These are phyloP conservation scores for Citrus cavaleriei DNA, from an alignment of 345 rosid species.

Conservation along the genomic window DNA sequence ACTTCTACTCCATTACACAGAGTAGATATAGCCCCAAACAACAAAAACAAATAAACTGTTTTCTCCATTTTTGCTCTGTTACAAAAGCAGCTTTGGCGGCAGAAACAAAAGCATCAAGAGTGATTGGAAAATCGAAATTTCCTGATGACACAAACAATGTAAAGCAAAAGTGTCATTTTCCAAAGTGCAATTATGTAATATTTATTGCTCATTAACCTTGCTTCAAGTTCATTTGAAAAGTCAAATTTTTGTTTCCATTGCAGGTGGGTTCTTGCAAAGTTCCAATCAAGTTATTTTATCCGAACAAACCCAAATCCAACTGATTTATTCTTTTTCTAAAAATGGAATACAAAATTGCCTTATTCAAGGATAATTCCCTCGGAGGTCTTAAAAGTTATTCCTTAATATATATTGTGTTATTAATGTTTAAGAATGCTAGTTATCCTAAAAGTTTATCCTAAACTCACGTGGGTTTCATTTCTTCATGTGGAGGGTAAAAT, in stretches of 20 bases:
- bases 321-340: background rate
- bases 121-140: no score
- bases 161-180: no score
- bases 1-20: conserved; percentile 10
- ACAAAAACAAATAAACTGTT: conserved; percentile 3
- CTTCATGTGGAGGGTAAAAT: background rate
- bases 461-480: no score
- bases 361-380: background rate
- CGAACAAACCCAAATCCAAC: background rate
- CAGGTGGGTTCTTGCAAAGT: background rate
- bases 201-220: background rate
- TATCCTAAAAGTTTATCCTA: background rate
- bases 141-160: no score
- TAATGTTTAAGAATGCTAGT: background rate
- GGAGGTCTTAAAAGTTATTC: background rate
- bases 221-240: background rate
- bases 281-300: background rate
- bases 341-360: background rate
- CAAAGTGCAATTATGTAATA: no score
- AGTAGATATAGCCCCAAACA: conserved; percentile 1
- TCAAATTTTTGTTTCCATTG: background rate
- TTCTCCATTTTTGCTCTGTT: background rate
- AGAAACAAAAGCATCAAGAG: no score
- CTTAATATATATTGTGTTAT: background rate
- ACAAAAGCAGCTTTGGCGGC: no score